Evolutionary conservation across 306 rosid species (phyloP).

Genomic region (Luffa aegyptiaca): DNA sequence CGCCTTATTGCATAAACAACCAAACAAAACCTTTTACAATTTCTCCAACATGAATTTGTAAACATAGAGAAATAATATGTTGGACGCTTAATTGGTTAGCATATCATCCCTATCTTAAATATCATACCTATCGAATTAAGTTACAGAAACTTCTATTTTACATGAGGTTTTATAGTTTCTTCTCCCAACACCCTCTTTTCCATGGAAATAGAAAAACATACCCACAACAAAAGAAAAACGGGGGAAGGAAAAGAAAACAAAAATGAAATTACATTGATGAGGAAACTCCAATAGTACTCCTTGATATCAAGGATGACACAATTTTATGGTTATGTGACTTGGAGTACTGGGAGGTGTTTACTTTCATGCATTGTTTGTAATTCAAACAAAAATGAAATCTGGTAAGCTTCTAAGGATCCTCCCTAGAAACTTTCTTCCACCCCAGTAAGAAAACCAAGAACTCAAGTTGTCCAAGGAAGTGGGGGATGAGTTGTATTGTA

Average conservation of each 20-base stretch:
- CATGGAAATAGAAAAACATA: not conserved
- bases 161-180: not conserved
- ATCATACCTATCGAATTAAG: not conserved
- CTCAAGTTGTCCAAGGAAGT: too few relatives aligned
- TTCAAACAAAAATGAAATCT: too few relatives aligned
- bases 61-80: slow-evolving; percentile 78
- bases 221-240: not conserved
- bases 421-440: too few relatives aligned
- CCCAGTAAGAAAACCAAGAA: too few relatives aligned
- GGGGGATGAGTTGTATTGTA: too few relatives aligned
- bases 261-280: not conserved
- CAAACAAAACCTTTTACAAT: slow-evolving; percentile 77
- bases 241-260: not conserved
- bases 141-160: not conserved
- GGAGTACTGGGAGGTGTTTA: not conserved
- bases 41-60: slow-evolving; percentile 89
- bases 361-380: too few relatives aligned
- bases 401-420: too few relatives aligned
- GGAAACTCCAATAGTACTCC: not conserved
- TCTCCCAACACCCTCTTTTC: not conserved
- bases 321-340: not conserved
- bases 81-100: slow-evolving; percentile 76
- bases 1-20: slow-evolving; percentile 78
- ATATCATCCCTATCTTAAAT: not conserved
- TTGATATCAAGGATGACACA: not conserved